Conservation (phyloP, 2,329 filamentous ascomycete species). For the Capronia epimyces region DNA sequence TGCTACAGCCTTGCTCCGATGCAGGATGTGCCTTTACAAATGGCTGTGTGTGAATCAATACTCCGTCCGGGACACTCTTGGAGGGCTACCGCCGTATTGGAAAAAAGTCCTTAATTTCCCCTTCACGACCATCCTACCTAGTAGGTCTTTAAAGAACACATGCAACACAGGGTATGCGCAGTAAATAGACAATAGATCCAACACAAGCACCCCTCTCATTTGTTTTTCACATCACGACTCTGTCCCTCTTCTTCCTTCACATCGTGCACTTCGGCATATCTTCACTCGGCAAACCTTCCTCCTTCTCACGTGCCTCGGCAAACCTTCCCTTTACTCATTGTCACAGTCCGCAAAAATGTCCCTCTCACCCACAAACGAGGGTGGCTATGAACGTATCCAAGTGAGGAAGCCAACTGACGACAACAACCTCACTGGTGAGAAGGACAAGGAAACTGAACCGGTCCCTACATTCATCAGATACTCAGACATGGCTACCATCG, state of each 20-base stretch:
- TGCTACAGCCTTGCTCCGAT: no score
- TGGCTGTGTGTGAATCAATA: no score
- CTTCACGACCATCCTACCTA: no score
- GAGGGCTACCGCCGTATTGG: no score
- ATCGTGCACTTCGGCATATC: conserved; percentile 2
- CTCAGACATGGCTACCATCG: conserved; percentile 49
- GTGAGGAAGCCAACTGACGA: conserved; percentile 41
- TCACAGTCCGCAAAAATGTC: conserved; percentile 13
- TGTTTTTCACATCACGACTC: neutral
- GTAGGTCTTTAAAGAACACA: no score
- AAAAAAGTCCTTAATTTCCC: no score
- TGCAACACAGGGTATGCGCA: neutral
- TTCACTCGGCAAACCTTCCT: conserved; percentile 15
- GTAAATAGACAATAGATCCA: neutral
- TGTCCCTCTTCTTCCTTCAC: neutral
- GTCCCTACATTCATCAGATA: conserved; percentile 90
- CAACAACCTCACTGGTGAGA: neutral
- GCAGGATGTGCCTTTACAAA: no score
- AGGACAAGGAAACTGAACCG: conserved; percentile 55
- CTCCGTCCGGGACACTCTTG: no score
- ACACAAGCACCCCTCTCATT: neutral
- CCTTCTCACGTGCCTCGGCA: neutral
- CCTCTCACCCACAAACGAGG: conserved; percentile 11
- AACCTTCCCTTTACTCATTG: conserved; percentile 7
- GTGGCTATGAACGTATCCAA: neutral